phyloP scores from a whole-genome alignment of 352 stramenopile species.

The Pythium rhizo-oryzae region DNA sequence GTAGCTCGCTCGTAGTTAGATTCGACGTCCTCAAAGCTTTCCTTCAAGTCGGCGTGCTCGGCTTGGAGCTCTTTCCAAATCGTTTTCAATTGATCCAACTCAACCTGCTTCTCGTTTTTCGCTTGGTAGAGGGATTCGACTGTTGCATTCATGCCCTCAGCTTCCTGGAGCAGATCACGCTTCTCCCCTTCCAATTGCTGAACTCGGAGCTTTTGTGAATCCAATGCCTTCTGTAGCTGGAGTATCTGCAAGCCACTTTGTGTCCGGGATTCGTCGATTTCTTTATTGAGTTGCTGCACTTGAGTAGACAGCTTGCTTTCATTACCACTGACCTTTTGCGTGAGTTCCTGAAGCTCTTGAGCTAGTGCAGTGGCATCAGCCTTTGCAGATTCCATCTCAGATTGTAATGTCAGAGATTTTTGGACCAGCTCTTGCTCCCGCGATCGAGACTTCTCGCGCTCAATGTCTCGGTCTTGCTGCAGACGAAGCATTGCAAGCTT shows the following conservation, averaged over 20 bases:
- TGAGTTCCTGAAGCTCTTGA: conserved; percentile 56
- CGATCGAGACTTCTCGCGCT: conserved; percentile 38
- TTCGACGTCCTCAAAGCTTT: conserved; percentile 52
- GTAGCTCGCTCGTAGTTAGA: conserved; percentile 39
- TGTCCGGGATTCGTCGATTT: conserved; percentile 46
- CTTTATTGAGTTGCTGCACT: conserved; percentile 52
- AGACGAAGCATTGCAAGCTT: conserved; percentile 50
- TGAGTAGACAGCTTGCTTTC: conserved; percentile 45
- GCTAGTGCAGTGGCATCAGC: conserved; percentile 51
- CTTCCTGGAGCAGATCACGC: conserved; percentile 65
- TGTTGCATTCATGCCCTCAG: conserved; percentile 56
- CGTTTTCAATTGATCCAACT: conserved; percentile 57
- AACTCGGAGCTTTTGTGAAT: conserved; percentile 46
- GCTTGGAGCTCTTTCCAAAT: conserved; percentile 53
- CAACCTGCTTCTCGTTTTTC: conserved; percentile 56
- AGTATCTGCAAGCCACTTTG: conserved; percentile 44
- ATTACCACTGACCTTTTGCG: conserved; percentile 37
- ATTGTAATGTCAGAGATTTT: conserved; percentile 31
- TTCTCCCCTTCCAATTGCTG: conserved; percentile 64
- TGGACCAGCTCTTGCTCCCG: conserved; percentile 50
- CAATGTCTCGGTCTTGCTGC: conserved; percentile 51
- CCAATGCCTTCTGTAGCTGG: conserved; percentile 64
- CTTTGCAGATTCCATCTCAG: conserved; percentile 44
- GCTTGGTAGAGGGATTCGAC: conserved; percentile 56
- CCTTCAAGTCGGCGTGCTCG: conserved; percentile 59